Evolutionary conservation across 1,284 basidiomycete species (phyloP).

Genomic region (Cutaneotrichosporon spelunceum): DNA sequence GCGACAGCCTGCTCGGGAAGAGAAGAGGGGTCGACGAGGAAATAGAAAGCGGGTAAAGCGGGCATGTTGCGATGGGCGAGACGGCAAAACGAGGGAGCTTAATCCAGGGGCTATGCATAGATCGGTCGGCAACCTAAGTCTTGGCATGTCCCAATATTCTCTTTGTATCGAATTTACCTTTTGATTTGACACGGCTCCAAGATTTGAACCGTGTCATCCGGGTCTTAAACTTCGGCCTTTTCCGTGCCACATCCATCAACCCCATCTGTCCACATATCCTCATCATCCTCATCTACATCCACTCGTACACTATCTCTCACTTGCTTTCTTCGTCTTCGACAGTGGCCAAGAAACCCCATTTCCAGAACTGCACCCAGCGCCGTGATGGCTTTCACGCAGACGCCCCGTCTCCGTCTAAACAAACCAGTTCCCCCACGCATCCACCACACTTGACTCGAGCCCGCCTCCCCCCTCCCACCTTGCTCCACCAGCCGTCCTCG

Average conservation of each 20-base stretch:
- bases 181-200: neutral
- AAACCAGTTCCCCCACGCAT: slow-evolving; percentile 5
- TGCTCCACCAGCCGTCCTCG: no score
- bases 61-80: no score
- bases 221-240: slow-evolving; percentile 3
- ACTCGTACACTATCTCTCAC: no score
- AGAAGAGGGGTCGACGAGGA: no score
- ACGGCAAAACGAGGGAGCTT: no score
- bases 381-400: slow-evolving; percentile 2
- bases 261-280: neutral
- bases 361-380: neutral
- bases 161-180: neutral
- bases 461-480: neutral
- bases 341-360: neutral
- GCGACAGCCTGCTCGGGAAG: no score
- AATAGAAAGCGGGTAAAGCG: no score
- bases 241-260: slow-evolving; percentile 4
- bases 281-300: neutral
- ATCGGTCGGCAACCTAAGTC: neutral
- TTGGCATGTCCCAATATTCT: no score
- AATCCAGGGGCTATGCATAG: neutral
- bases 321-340: neutral
- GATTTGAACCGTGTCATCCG: neutral
- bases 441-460: neutral
- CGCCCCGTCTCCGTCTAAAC: slow-evolving; percentile 2